Conservation (phyloP, 805 yeast genomes). For the Cyberlindnera mississippiensis region DNA sequence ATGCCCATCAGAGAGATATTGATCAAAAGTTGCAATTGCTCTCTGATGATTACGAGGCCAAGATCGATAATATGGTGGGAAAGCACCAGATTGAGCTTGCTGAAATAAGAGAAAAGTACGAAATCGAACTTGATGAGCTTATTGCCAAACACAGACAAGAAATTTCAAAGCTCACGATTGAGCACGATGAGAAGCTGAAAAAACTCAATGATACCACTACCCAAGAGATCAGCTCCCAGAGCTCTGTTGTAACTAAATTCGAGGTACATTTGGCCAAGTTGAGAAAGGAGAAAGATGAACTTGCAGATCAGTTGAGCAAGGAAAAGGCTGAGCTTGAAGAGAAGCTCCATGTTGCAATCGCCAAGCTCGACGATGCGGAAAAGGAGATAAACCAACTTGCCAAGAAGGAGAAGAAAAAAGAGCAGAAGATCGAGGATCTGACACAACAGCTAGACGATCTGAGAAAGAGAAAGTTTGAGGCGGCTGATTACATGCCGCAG, state of each 20-base stretch:
- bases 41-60: conserved; percentile 32
- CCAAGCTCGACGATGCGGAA: conserved; percentile 11
- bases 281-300: not conserved
- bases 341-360: conserved; percentile 6
- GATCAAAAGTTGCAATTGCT: conserved; percentile 31
- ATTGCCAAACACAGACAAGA: not conserved
- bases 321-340: not conserved
- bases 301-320: not conserved
- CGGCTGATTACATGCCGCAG: not conserved
- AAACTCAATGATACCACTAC: not conserved
- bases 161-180: not conserved
- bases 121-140: conserved; percentile 1
- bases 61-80: conserved; percentile 25
- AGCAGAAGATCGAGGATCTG: conserved; percentile 15
- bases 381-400: conserved; percentile 12
- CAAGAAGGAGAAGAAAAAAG: conserved; percentile 17
- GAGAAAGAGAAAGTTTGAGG: conserved; percentile 20
- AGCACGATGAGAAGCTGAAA: not conserved
- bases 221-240: not conserved
- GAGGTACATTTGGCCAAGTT: not conserved
- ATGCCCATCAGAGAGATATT: conserved; percentile 22
- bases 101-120: not conserved
- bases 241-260: not conserved
- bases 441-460: conserved; percentile 3
- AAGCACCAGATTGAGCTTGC: not conserved